Evolutionary conservation across 169 alveolate genomes (phyloP).

Genomic region (Cystoisospora suis): DNA sequence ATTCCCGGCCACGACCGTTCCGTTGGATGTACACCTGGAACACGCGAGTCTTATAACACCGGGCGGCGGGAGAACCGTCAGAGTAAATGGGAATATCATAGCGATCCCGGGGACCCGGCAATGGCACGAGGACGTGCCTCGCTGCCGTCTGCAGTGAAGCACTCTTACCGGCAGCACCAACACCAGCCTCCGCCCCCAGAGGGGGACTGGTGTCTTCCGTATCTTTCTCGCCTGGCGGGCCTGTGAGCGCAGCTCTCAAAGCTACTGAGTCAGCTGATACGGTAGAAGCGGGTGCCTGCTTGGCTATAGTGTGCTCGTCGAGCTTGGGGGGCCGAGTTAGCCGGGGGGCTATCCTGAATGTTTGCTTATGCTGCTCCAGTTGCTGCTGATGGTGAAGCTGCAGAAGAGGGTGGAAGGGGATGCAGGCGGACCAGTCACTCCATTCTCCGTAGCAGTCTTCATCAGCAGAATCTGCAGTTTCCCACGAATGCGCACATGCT

Average conservation of each 20-base stretch:
- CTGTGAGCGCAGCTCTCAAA: no score
- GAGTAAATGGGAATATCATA: background rate
- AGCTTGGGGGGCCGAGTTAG: no score
- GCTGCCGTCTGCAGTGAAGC: no score
- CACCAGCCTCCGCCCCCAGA: no score
- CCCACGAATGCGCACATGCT: no score
- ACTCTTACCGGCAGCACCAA: no score
- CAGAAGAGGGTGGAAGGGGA: conserved; percentile 20
- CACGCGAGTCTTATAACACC: background rate
- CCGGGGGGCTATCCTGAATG: no score
- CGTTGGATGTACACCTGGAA: background rate
- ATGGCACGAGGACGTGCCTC: background rate
- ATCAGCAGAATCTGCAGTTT: conserved; percentile 5
- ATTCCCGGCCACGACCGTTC: background rate
- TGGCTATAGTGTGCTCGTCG: no score
- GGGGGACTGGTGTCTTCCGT: no score
- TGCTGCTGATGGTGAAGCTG: background rate
- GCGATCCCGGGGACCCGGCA: background rate
- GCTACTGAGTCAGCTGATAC: no score
- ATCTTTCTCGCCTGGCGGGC: no score
- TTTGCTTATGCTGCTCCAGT: background rate
- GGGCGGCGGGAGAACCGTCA: conserved; percentile 2
- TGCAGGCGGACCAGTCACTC: conserved; percentile 16
- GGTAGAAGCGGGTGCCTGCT: no score
- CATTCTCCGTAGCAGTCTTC: conserved; percentile 39